Evolutionary conservation across 2,329 filamentous ascomycete genomes (phyloP).

Genomic region (Akanthomyces uredinophilus): DNA sequence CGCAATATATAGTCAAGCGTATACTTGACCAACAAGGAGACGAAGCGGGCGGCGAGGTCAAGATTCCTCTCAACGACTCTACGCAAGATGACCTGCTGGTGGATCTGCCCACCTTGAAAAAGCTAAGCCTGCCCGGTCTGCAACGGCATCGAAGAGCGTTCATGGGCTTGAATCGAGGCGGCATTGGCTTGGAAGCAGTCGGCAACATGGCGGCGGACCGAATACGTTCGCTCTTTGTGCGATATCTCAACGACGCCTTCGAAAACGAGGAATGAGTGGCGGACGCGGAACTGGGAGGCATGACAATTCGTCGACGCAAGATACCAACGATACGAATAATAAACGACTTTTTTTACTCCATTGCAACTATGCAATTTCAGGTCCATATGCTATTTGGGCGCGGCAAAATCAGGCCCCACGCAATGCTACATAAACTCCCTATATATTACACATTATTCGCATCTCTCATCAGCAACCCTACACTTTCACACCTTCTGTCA

Average conservation of each 20-base stretch:
- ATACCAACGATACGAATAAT: neutral
- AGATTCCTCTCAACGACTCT: constrained; percentile 34
- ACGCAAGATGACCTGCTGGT: constrained; percentile 50
- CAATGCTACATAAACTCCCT: neutral
- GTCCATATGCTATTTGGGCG: neutral
- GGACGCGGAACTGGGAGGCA: neutral
- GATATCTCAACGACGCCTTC: constrained; percentile 62
- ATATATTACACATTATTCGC: neutral
- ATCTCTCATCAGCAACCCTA: neutral
- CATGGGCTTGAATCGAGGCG: constrained; percentile 68
- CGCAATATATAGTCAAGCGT: constrained; percentile 67
- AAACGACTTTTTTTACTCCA: neutral
- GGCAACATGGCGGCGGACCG: constrained; percentile 49
- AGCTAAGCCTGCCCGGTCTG: constrained; percentile 66
- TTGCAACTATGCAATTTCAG: neutral
- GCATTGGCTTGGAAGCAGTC: constrained; percentile 53
- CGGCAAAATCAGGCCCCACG: neutral
- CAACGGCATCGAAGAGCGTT: constrained; percentile 75
- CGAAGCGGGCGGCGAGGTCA: constrained; percentile 58
- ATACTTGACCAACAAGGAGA: constrained; percentile 67
- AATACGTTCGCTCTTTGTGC: constrained; percentile 59
- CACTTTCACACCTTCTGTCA: too few relatives aligned
- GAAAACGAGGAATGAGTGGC: constrained; percentile 46
- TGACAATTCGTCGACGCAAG: neutral
- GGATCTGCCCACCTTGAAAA: constrained; percentile 56